A percentile compares a stretch with the other conserved stretches of the same genome.
These are phyloP conservation scores for Venturia carpophila DNA, from an alignment of 2,329 filamentous ascomycete genomes.

Conservation along the genomic window DNA sequence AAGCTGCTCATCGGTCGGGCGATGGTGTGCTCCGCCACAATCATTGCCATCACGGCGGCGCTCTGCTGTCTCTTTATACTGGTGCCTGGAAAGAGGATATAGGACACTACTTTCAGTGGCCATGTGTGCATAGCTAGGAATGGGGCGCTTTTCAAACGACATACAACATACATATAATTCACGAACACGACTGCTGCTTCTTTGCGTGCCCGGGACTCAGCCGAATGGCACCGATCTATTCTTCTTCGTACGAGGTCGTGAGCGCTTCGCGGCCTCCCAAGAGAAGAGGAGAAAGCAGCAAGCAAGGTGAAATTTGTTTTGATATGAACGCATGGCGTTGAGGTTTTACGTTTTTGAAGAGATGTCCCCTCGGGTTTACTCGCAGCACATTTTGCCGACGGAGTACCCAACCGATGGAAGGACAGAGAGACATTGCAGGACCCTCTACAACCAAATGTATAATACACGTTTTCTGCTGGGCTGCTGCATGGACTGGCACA, in stretches of 20 bases:
- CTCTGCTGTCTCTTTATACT: slow-evolving; percentile 87
- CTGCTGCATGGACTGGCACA: background rate
- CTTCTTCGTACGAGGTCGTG: background rate
- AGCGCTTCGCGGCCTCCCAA: background rate
- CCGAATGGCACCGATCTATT: background rate
- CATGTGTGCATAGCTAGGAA: background rate
- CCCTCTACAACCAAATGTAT: background rate
- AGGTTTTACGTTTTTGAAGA: background rate
- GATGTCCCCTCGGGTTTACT: background rate
- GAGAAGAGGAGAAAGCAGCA: background rate
- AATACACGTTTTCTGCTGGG: background rate
- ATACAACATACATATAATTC: background rate
- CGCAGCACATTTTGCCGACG: background rate
- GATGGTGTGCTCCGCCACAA: slow-evolving; percentile 69
- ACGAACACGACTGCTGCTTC: background rate
- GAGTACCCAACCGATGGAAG: background rate
- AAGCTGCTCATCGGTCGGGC: slow-evolving; percentile 78
- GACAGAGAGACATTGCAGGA: background rate
- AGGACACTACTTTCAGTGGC: background rate
- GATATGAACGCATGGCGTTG: slow-evolving; percentile 5
- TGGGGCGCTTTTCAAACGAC: background rate
- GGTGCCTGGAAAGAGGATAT: slow-evolving; percentile 80
- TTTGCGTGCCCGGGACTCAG: background rate
- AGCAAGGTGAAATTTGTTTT: background rate
- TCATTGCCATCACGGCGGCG: slow-evolving; percentile 68